These are phyloP conservation scores for Cladophialophora psammophila DNA, from an alignment of 2,329 filamentous ascomycete species.

Conservation along the genomic window DNA sequence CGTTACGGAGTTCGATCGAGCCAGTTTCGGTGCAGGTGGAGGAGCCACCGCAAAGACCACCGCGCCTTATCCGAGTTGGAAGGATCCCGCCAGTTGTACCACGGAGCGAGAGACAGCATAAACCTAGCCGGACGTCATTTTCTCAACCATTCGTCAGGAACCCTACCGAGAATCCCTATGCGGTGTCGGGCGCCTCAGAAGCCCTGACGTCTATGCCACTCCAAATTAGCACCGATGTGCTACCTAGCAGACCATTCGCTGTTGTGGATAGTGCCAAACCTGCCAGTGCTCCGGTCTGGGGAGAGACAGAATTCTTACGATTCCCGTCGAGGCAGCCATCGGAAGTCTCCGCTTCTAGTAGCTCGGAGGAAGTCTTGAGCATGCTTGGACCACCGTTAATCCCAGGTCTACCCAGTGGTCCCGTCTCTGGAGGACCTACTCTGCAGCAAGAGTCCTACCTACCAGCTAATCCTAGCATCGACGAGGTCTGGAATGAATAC, in stretches of 20 bases:
- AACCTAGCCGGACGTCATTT: constrained; percentile 78
- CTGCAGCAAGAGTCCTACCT: constrained; percentile 2
- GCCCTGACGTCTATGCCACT: constrained; percentile 23
- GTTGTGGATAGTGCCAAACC: constrained; percentile 44
- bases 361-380: constrained; percentile 66
- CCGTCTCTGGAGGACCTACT: constrained; percentile 1
- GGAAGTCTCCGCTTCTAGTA: constrained; percentile 69
- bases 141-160: constrained; percentile 75
- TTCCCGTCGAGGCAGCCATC: constrained; percentile 79
- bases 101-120: constrained; percentile 67
- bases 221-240: constrained; percentile 39
- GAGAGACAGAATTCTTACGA: constrained; percentile 69
- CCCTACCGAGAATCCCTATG: constrained; percentile 48
- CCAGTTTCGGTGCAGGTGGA: constrained; percentile 12
- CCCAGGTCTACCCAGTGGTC: constrained; percentile 4
- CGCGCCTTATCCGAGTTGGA: constrained; percentile 69
- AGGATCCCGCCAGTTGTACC: constrained; percentile 84
- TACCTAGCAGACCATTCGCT: constrained; percentile 42
- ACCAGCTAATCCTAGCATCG: constrained; percentile 47
- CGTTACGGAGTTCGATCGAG: constrained; percentile 22
- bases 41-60: constrained; percentile 29
- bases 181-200: constrained; percentile 31
- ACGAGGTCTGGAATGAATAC: constrained; percentile 95
- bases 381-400: constrained; percentile 47
- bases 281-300: constrained; percentile 45